Evolutionary conservation across 805 yeast genomes (phyloP).

Genomic region (Teunomyces stri): DNA sequence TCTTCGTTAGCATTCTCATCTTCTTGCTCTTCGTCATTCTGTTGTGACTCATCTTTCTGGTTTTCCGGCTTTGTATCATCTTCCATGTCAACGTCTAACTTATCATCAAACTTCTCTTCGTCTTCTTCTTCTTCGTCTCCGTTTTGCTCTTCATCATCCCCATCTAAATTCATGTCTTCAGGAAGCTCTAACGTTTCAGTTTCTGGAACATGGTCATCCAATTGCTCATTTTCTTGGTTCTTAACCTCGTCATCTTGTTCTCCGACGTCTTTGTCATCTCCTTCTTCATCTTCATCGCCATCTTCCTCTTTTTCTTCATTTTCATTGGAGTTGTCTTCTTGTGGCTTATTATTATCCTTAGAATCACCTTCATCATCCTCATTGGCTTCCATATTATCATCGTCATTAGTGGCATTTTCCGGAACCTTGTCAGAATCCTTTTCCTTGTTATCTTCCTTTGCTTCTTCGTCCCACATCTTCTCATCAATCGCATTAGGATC

Average conservation of each 20-base stretch:
- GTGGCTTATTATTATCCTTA: conserved; percentile 39
- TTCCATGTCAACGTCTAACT: conserved; percentile 24
- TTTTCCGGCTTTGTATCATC: conserved; percentile 31
- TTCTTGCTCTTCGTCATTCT: conserved; percentile 18
- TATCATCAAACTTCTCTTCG: conserved; percentile 26
- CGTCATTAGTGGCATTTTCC: conserved; percentile 50
- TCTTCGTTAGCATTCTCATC: conserved; percentile 18
- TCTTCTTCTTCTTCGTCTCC: conserved; percentile 39
- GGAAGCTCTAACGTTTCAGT: conserved; percentile 86
- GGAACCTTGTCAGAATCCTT: conserved; percentile 76
- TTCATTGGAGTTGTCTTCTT: conserved; percentile 38
- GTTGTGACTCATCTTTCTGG: conserved; percentile 28
- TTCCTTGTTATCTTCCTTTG: conserved; percentile 70
- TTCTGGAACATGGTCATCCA: conserved; percentile 77
- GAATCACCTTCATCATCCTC: conserved; percentile 44
- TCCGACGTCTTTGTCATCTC: conserved; percentile 70
- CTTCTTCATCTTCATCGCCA: conserved; percentile 50
- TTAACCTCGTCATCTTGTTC: conserved; percentile 78
- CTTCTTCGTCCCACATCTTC: conserved; percentile 97
- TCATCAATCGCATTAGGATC: conserved; percentile 96
- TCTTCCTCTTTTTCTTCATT: conserved; percentile 45
- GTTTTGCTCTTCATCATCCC: conserved; percentile 59
- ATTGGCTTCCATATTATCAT: conserved; percentile 47
- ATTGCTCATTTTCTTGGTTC: conserved; percentile 63
- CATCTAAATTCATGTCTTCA: conserved; percentile 86